These are phyloP conservation scores for Cerioporus squamosus DNA, from an alignment of 1,284 basidiomycete species.

Conservation along the genomic window DNA sequence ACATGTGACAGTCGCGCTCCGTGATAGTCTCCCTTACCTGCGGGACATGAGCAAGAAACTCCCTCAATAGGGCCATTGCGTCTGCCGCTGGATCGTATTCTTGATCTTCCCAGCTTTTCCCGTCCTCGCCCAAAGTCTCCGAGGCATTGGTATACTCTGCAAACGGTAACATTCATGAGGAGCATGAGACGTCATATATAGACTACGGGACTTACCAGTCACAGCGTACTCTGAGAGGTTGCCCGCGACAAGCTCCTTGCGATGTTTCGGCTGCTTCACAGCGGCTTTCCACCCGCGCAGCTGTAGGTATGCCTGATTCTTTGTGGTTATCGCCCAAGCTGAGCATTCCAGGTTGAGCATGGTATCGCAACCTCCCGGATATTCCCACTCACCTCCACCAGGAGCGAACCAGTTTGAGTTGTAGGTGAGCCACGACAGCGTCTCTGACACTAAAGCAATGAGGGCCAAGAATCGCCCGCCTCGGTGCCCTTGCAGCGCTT, in stretches of 20 bases:
- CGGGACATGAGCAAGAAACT: slow-evolving; percentile 63
- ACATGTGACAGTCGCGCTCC: too few species aligned
- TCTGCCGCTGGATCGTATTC: slow-evolving; percentile 5
- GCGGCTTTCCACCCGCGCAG: slow-evolving; percentile 65
- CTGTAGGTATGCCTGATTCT: slow-evolving; percentile 59
- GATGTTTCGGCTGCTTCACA: slow-evolving; percentile 52
- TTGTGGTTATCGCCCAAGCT: slow-evolving; percentile 79
- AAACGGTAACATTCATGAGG: not conserved
- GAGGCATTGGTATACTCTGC: too few species aligned
- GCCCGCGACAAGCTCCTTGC: slow-evolving; percentile 78
- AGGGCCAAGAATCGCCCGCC: slow-evolving; percentile 64
- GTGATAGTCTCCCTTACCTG: slow-evolving; percentile 45
- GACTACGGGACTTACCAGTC: slow-evolving; percentile 41
- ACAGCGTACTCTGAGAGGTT: slow-evolving; percentile 58
- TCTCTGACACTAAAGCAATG: slow-evolving; percentile 46
- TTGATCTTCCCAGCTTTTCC: not conserved
- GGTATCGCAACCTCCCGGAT: not conserved
- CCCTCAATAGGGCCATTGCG: slow-evolving; percentile 52
- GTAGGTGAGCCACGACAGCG: slow-evolving; percentile 10
- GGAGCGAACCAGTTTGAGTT: not conserved
- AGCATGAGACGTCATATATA: too few species aligned
- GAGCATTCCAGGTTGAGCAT: not conserved
- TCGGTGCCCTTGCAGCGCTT: slow-evolving; percentile 58
- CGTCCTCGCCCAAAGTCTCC: too few species aligned
- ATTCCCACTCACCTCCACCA: not conserved